phyloP scores from a whole-genome alignment of 345 rosid genomes.

The Arabis alpina region DNA sequence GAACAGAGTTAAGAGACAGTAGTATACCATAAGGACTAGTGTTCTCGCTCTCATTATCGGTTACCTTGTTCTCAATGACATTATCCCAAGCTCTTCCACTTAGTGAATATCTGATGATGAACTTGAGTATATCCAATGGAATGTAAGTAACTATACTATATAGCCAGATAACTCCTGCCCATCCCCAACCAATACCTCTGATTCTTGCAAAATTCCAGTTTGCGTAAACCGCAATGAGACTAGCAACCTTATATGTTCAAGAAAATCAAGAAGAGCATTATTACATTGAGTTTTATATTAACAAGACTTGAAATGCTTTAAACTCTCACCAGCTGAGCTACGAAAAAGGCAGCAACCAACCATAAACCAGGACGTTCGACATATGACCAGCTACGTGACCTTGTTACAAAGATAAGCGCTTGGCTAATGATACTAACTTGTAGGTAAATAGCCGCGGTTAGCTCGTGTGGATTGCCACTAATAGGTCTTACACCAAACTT shows the following conservation, averaged over 20 bases:
- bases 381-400: constrained; percentile 92
- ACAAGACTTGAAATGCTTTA: constrained; percentile 1
- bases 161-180: constrained; percentile 94
- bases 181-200: constrained; percentile 86
- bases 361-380: constrained; percentile 85
- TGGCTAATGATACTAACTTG: constrained; percentile 97
- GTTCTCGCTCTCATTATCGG: constrained; percentile 4
- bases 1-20: constrained; percentile 25
- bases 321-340: constrained; percentile 74
- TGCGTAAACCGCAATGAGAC: constrained; percentile 79
- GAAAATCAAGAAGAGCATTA: constrained; percentile 30
- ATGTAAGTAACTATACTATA: constrained; percentile 75
- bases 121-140: constrained; percentile 80
- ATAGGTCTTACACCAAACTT: constrained; percentile 75
- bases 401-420: constrained; percentile 95
- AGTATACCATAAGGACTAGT: not conserved
- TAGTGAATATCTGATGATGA: constrained; percentile 67
- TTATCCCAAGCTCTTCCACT: constrained; percentile 88
- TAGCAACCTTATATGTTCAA: constrained; percentile 61
- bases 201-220: constrained; percentile 72
- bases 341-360: constrained; percentile 63
- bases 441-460: constrained; percentile 83
- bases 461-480: constrained; percentile 52
- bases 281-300: constrained; percentile 8
- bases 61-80: constrained; percentile 73